A percentile compares a stretch with the other conserved stretches of the same genome.
Conservation (phyloP, 805 yeast species). For the Starmerella potacharoeniae region DNA sequence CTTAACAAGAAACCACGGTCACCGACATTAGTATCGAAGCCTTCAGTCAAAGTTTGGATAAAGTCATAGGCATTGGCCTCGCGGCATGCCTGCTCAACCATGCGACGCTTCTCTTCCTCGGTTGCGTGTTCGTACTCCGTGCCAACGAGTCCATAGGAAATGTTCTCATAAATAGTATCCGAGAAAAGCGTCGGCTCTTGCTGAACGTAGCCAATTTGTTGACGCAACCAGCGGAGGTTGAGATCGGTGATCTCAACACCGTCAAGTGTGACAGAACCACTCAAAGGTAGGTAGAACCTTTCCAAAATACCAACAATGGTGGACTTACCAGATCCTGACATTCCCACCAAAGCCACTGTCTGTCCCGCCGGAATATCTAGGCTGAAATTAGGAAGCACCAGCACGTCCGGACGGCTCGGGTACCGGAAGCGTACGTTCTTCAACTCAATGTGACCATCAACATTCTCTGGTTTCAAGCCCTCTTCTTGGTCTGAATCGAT, state of each 20-base stretch:
- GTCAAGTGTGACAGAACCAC: conserved; percentile 68
- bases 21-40: conserved; percentile 62
- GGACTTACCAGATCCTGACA: conserved; percentile 92
- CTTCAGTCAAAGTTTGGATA: conserved; percentile 58
- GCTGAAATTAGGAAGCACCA: conserved; percentile 64
- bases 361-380: conserved; percentile 78
- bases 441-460: conserved; percentile 59
- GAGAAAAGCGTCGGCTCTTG: conserved; percentile 93
- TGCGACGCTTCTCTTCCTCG: conserved; percentile 30
- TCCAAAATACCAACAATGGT: conserved; percentile 76
- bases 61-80: conserved; percentile 34
- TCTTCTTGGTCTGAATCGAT: conserved; percentile 29
- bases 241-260: conserved; percentile 70
- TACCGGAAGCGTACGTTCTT: conserved; percentile 85
- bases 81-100: conserved; percentile 30
- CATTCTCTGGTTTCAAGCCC: conserved; percentile 22
- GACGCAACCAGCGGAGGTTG: conserved; percentile 64
- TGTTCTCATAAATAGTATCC: conserved; percentile 76
- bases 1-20: conserved; percentile 48
- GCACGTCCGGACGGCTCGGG: conserved; percentile 64
- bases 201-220: conserved; percentile 76
- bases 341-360: conserved; percentile 91
- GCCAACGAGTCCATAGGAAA: conserved; percentile 72
- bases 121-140: conserved; percentile 47
- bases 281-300: conserved; percentile 71